Evolutionary conservation across 73 alveolate genomes (phyloP).

Genomic region (Tetrahymena malaccensis): DNA sequence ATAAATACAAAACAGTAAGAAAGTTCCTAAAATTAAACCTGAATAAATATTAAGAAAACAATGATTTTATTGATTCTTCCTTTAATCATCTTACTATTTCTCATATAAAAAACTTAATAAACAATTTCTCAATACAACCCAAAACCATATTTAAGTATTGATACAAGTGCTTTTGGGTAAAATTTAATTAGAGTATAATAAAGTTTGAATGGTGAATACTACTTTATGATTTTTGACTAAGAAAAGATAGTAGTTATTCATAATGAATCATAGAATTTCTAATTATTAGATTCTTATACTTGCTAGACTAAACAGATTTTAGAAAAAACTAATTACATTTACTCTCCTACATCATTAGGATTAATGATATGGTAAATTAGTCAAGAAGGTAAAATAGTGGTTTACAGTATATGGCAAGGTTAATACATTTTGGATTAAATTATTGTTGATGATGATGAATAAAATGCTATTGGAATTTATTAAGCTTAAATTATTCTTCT

Average conservation of each 20-base stretch:
- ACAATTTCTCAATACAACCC: background rate
- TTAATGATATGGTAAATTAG: background rate
- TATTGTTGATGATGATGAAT: background rate
- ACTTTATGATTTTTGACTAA: background rate
- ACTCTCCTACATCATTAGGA: background rate
- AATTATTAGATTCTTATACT: background rate
- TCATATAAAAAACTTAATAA: no score
- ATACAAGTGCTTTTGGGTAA: background rate
- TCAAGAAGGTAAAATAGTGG: background rate
- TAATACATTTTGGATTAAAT: background rate
- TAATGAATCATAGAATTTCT: background rate
- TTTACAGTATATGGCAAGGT: background rate
- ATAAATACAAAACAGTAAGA: no score
- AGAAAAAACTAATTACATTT: background rate
- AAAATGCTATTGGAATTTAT: background rate
- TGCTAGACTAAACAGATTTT: background rate
- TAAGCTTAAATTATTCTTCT: background rate
- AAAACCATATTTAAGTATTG: background rate
- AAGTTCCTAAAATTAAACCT: no score
- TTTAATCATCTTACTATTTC: background rate
- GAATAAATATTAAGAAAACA: no score
- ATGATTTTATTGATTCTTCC: no score
- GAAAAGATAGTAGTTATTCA: background rate
- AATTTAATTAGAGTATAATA: background rate
- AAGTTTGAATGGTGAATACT: background rate